phyloP scores from a whole-genome alignment of 805 yeast genomes.

The Hyphopichia homilentoma region DNA sequence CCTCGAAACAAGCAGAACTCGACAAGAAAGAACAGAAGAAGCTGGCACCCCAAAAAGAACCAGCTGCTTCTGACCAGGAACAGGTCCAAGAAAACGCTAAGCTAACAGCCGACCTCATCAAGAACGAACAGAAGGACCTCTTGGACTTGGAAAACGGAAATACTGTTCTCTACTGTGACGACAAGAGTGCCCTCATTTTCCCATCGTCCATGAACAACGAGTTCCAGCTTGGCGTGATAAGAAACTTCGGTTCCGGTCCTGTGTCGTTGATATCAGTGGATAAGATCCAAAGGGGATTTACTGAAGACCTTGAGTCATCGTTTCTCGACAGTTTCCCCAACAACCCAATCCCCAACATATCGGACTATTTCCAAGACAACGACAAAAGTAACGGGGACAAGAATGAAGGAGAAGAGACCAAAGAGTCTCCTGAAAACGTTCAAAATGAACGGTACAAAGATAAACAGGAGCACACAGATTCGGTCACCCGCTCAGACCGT shows the following conservation, averaged over 20 bases:
- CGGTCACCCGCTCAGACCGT: slow-evolving; percentile 25
- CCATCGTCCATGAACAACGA: slow-evolving; percentile 40
- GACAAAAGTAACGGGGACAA: slow-evolving; percentile 16
- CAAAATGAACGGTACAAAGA: slow-evolving; percentile 32
- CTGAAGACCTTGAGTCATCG: slow-evolving; percentile 26
- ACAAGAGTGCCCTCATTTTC: slow-evolving; percentile 43
- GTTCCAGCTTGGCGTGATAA: slow-evolving; percentile 33
- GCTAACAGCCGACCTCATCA: slow-evolving; percentile 12
- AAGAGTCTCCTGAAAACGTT: slow-evolving; percentile 11
- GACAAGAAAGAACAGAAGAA: background rate
- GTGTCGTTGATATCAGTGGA: slow-evolving; percentile 44
- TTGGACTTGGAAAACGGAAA: slow-evolving; percentile 30
- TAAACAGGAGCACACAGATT: slow-evolving; percentile 50
- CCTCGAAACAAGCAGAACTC: background rate
- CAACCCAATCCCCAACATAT: slow-evolving; percentile 28
- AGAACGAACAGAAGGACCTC: slow-evolving; percentile 25
- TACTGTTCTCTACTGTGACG: slow-evolving; percentile 38
- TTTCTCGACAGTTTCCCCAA: slow-evolving; percentile 29
- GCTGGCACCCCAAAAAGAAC: background rate
- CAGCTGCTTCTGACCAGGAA: background rate
- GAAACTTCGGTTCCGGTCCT: slow-evolving; percentile 31
- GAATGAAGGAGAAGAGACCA: slow-evolving; percentile 6
- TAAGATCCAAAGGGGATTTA: slow-evolving; percentile 49
- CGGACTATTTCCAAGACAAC: slow-evolving; percentile 30
- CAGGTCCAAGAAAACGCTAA: background rate